These are phyloP conservation scores for Venustampulla echinocandica DNA, from an alignment of 495 filamentous ascomycete species.

Conservation along the genomic window DNA sequence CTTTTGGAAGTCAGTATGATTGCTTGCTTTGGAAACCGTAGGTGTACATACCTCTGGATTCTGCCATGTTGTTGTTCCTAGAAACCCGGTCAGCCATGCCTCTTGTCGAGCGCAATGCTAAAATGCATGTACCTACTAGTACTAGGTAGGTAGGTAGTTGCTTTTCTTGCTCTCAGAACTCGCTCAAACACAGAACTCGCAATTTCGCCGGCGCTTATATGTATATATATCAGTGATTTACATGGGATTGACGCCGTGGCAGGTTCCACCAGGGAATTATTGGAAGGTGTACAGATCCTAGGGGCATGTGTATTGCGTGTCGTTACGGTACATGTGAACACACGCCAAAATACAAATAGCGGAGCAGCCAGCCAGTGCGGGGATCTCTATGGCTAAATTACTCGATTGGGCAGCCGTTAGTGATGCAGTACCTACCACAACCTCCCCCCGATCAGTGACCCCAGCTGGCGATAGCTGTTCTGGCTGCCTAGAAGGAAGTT, in stretches of 20 bases:
- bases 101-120: background rate
- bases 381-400: background rate
- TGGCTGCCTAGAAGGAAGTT: too few relatives aligned
- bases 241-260: background rate
- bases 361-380: background rate
- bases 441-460: too few relatives aligned
- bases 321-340: too few relatives aligned
- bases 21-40: background rate
- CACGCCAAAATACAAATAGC: background rate
- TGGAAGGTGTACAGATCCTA: background rate
- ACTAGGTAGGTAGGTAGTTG: background rate
- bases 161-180: too few relatives aligned
- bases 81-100: background rate
- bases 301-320: background rate
- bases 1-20: conserved; percentile 6
- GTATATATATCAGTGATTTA: too few relatives aligned
- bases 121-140: background rate
- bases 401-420: background rate
- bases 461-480: too few relatives aligned
- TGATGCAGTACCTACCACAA: background rate
- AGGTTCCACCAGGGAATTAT: background rate
- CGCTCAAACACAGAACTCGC: too few relatives aligned
- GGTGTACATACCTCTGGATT: conserved; percentile 7
- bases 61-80: conserved; percentile 6
- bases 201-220: too few relatives aligned